A percentile compares a stretch with the other conserved stretches of the same genome.
phyloP scores from a whole-genome alignment of 2,329 filamentous ascomycete species.

The Ophiostoma fasciatum region DNA sequence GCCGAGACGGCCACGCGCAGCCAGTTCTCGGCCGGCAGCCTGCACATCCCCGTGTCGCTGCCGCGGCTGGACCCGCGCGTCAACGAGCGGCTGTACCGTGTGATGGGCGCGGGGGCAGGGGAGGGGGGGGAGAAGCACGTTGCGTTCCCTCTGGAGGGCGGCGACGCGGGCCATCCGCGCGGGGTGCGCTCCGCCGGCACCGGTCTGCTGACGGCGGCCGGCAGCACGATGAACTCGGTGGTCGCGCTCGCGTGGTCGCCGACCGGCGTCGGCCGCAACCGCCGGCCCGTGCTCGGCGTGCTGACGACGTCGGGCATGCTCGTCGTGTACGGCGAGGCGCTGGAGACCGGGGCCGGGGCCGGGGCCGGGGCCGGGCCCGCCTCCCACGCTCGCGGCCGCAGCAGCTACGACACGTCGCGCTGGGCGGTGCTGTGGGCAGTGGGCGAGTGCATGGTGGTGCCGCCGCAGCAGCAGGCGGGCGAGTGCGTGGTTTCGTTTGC shows the following conservation, averaged over 20 bases:
- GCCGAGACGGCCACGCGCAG: constrained; percentile 11
- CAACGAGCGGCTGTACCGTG: constrained; percentile 30
- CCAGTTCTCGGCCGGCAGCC: constrained; percentile 20
- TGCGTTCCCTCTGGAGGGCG: too few relatives aligned
- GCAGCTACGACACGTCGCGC: constrained; percentile 20
- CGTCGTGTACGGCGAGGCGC: constrained; percentile 34
- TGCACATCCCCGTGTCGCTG: constrained; percentile 20
- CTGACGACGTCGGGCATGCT: constrained; percentile 35
- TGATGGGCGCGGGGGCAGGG: constrained; percentile 24
- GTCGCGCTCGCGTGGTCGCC: constrained; percentile 43
- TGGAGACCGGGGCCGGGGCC: constrained; percentile 6
- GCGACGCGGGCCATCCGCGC: constrained; percentile 12
- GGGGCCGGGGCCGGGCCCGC: too few relatives aligned
- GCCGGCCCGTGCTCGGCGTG: constrained; percentile 34
- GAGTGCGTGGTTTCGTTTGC: constrained; percentile 36
- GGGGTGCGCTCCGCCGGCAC: constrained; percentile 4
- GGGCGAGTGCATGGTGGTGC: constrained; percentile 35
- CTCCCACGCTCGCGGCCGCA: constrained; percentile 5
- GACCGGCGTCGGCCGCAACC: constrained; percentile 37
- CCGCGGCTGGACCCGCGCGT: constrained; percentile 26
- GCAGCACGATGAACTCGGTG: constrained; percentile 38
- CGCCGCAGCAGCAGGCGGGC: constrained; percentile 23
- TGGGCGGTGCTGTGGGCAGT: constrained; percentile 43
- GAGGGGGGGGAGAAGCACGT: neutral
- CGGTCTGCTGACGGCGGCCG: constrained; percentile 31